phyloP scores from a whole-genome alignment of 257 asterid genomes.

The Forsythia suspensa region DNA sequence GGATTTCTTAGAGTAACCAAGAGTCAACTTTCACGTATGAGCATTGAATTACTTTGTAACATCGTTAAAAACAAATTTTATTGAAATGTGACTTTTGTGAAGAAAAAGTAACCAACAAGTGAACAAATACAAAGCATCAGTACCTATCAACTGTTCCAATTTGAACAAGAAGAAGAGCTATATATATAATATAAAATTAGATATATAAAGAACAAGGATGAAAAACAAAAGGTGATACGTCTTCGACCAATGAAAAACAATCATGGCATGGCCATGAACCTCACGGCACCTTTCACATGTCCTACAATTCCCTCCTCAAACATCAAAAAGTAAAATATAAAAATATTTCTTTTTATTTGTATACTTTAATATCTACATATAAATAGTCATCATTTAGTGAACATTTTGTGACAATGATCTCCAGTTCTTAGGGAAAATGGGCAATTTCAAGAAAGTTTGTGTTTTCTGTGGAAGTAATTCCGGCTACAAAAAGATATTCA shows the following conservation, averaged over 20 bases:
- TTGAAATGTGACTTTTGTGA: neutral
- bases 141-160: slow-evolving; percentile 14
- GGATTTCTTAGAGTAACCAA: too few species aligned
- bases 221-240: slow-evolving; percentile 1
- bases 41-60: neutral
- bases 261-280: slow-evolving; percentile 37
- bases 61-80: neutral
- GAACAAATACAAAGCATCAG: neutral
- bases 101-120: slow-evolving; percentile 4
- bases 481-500: slow-evolving; percentile 53
- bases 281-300: slow-evolving; percentile 22
- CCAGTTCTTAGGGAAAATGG: slow-evolving; percentile 27
- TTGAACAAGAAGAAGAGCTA: slow-evolving; percentile 9
- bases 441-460: slow-evolving; percentile 59
- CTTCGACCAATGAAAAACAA: slow-evolving; percentile 29
- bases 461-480: slow-evolving; percentile 67
- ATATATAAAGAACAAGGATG: slow-evolving; percentile 20
- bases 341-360: neutral
- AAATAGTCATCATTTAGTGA: slow-evolving; percentile 22
- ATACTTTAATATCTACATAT: slow-evolving; percentile 13
- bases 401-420: slow-evolving; percentile 5
- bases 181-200: too few species aligned
- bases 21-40: neutral
- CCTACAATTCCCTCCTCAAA: slow-evolving; percentile 19
- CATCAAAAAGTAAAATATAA: slow-evolving; percentile 11